A percentile compares a stretch with the other conserved stretches of the same genome.
Conservation (phyloP, 768 basidiomycete genomes). For the Rhizopogon salebrosus region DNA sequence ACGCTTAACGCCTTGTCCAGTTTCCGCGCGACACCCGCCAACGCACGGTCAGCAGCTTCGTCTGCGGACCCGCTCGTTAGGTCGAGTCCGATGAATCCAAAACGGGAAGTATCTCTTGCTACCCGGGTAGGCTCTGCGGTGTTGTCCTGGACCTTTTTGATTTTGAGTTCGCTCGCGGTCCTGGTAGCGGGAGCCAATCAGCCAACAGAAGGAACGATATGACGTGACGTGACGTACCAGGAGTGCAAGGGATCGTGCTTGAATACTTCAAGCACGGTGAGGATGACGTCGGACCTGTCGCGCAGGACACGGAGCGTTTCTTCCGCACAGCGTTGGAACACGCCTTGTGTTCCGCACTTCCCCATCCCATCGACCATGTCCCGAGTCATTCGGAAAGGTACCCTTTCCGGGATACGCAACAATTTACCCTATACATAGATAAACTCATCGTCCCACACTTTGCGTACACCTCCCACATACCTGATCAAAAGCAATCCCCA, state of each 20-base stretch:
- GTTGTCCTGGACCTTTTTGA: constrained; percentile 56
- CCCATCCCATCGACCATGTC: constrained; percentile 97
- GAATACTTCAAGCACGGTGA: constrained; percentile 96
- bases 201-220: neutral
- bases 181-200: constrained; percentile 29
- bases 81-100: constrained; percentile 50
- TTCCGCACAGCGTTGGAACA: constrained; percentile 93
- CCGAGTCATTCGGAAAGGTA: constrained; percentile 92
- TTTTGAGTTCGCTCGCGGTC: constrained; percentile 75
- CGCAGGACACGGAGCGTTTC: constrained; percentile 90
- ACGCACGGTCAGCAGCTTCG: constrained; percentile 87
- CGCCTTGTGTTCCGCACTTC: constrained; percentile 82
- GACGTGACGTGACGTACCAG: constrained; percentile 49
- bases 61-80: constrained; percentile 64
- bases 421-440: constrained; percentile 61
- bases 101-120: constrained; percentile 22
- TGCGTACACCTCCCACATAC: constrained; percentile 30
- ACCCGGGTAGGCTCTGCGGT: constrained; percentile 19
- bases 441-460: neutral
- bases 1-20: constrained; percentile 82
- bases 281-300: constrained; percentile 77
- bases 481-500: constrained; percentile 96
- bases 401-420: constrained; percentile 75
- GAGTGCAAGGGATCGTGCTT: constrained; percentile 92
- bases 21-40: constrained; percentile 76